Conservation (phyloP, 371 early-diverging fungal genomes). For the Chytridium lagenaria region DNA sequence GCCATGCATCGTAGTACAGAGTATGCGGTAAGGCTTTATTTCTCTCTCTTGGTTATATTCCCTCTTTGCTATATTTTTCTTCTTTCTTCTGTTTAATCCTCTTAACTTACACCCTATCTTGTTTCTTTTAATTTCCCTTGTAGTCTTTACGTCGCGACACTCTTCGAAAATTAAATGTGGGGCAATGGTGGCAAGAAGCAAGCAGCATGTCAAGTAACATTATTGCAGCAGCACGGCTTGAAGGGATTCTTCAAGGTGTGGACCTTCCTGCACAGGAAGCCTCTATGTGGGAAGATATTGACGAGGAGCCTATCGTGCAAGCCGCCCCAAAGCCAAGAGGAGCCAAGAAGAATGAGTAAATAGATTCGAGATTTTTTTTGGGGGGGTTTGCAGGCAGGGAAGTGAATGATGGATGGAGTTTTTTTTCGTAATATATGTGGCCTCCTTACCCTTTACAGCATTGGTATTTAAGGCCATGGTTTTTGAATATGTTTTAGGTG, state of each 20-base stretch:
- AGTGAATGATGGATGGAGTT: too few relatives aligned
- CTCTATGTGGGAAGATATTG: not conserved
- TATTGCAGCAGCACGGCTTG: slow-evolving; percentile 5
- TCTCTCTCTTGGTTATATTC: too few relatives aligned
- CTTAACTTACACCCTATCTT: not conserved
- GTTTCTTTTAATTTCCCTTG: not conserved
- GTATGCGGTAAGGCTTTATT: slow-evolving; percentile 4
- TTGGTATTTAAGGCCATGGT: too few relatives aligned
- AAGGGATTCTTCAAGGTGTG: slow-evolving; percentile 3
- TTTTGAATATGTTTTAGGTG: too few relatives aligned
- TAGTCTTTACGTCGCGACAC: not conserved
- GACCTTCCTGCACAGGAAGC: not conserved
- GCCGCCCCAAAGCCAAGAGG: not conserved
- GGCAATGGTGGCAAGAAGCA: not conserved
- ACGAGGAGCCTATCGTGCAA: not conserved
- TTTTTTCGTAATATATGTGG: too few relatives aligned
- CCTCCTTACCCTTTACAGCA: too few relatives aligned
- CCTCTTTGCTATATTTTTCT: too few relatives aligned
- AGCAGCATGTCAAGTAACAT: not conserved
- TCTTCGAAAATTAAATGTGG: not conserved
- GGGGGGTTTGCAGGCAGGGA: too few relatives aligned
- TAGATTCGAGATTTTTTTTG: not conserved
- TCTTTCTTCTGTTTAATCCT: too few relatives aligned
- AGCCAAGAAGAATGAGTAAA: not conserved
- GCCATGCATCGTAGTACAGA: not conserved